Base-by-base conservation (phyloP, 768 basidiomycete genomes). In the Phylloporus arenicola region DNA sequence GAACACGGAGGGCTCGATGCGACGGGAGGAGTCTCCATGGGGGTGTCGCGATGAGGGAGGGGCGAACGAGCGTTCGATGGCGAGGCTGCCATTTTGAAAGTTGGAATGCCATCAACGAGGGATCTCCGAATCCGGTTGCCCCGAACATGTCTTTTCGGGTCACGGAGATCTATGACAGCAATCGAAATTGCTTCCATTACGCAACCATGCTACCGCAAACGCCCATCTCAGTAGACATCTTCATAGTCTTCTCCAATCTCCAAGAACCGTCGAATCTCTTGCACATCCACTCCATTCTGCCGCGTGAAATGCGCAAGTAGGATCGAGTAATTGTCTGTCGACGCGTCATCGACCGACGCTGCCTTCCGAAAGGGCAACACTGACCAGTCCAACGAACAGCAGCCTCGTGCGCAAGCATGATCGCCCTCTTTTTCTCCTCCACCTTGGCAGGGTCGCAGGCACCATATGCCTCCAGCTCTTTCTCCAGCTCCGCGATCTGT, bases 381-480 rank as follows among this genome's bases (percentile, higher is more conserved):
- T 50, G 56, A 94, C 93, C 93, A 31, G 93, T 97, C 88, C 92
- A 93, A 13, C 90, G 82, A 20, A 84, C 64, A 12, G 86, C 80
- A 12, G 90, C 92, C 62, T 95, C 91, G 54, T 86, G 88, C 3
- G 88, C 90, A 13, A 93, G 73, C 45, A 79, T 75, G 10, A 82
- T 75, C 0, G 85, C 90, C 42, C 86, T 71, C 44, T 77, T 81
- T 64, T 83, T 86, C 63, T 86, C 82, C 61, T 92, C 86, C 19
- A 92, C 75, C 66, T 83, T 86, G 40, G 73, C 77, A 0, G 92
- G 92, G 68, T 96, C 90, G 48, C 88, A 92, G 16, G 86, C 83
- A 38, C 88, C 87, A 61, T 92, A 93, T 30, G 80, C 79, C 34
- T 72, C 73, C 3, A 93, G 78, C 63, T 96, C 93, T 3, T 71